Conservation (phyloP, 2,329 filamentous ascomycete genomes). For the Aspergillus aculeatinus region DNA sequence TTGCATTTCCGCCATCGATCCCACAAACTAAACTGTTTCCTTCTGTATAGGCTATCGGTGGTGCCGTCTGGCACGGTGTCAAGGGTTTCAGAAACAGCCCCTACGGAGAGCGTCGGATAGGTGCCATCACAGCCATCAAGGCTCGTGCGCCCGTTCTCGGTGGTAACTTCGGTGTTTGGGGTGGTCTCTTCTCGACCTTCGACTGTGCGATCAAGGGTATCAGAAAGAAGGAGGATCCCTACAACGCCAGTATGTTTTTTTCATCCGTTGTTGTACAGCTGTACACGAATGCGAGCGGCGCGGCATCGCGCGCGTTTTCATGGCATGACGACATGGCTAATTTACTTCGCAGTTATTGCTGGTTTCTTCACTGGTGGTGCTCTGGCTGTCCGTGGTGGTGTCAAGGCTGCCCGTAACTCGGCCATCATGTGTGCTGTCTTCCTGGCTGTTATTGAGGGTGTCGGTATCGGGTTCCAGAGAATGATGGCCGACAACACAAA, state of each 20-base stretch:
- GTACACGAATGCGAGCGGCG: neutral
- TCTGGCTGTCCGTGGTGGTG: conserved; percentile 85
- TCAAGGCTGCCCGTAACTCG: conserved; percentile 87
- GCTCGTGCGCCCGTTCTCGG: conserved; percentile 92
- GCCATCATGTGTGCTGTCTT: conserved; percentile 95
- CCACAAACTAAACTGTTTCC: conserved; percentile 25
- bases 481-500: conserved; percentile 89
- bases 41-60: conserved; percentile 63
- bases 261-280: neutral
- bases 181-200: conserved; percentile 91
- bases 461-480: conserved; percentile 91
- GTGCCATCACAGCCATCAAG: conserved; percentile 95
- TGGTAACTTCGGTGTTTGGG: conserved; percentile 98
- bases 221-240: conserved; percentile 95
- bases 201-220: conserved; percentile 96
- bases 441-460: conserved; percentile 93
- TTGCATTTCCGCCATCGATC: neutral
- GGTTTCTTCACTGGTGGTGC: conserved; percentile 96
- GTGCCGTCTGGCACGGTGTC: conserved; percentile 92
- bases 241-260: conserved; percentile 71
- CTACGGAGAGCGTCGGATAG: conserved; percentile 92
- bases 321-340: conserved; percentile 1
- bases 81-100: conserved; percentile 90
- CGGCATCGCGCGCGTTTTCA: neutral
- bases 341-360: conserved; percentile 64